Percentiles rank a stretch among this genome's conserved stretches.
Conservation (phyloP, 176 grass and related monocot species). For the Oryza glaberrima region DNA sequence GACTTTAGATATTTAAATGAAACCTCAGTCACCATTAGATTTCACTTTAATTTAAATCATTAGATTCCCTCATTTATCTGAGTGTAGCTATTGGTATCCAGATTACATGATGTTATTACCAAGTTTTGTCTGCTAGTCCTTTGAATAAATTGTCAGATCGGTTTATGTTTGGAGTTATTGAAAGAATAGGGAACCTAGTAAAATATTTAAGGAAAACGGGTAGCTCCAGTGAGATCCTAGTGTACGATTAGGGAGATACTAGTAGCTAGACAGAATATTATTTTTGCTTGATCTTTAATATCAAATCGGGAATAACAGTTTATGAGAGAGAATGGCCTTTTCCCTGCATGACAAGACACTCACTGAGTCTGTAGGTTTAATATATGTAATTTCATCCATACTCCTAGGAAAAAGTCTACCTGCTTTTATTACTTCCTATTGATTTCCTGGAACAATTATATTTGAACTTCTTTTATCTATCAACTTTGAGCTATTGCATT, state of each 20-base stretch:
- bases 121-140: not conserved
- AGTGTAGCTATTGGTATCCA: not conserved
- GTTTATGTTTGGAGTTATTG: slow-evolving; percentile 12
- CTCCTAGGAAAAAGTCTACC: not conserved
- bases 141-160: not conserved
- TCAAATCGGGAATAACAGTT: not conserved
- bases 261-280: not conserved
- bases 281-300: not conserved
- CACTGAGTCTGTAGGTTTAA: not conserved
- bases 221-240: not conserved
- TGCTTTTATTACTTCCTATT: slow-evolving; percentile 19
- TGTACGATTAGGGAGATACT: not conserved
- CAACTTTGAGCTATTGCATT: not conserved
- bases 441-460: not conserved
- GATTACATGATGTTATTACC: not conserved
- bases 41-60: slow-evolving; percentile 7
- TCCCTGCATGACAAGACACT: not conserved
- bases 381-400: not conserved
- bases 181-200: not conserved
- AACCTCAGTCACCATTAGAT: not conserved
- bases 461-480: not conserved
- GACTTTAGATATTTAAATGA: not conserved
- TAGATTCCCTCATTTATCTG: not conserved
- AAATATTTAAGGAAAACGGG: not conserved
- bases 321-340: not conserved